Evolutionary conservation across 192 early-diverging fungal genomes (phyloP), one percentile per base, ranked within the genome.

Genomic region (Dispira simplex): DNA sequence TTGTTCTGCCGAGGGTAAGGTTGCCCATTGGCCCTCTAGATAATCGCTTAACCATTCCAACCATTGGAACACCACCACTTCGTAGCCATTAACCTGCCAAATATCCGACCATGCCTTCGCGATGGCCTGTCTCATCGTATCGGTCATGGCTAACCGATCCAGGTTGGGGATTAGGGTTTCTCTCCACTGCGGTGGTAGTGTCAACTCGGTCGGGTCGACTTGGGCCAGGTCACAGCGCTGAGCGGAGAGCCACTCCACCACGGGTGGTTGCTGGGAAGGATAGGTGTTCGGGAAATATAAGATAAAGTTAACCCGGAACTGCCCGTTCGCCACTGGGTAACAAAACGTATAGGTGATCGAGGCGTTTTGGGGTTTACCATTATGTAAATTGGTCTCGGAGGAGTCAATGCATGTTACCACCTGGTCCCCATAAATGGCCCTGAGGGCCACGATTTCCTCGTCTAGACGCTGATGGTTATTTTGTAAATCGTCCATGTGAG

Each of bases 371-470:
- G 32, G 32, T 45, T 45, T 4, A 46, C 26, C 65, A 54, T 66
- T 51, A 3, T 62, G 48, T 18, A 46, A 27, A 47, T 25, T 13
- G 13, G 44, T 32, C 0, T 47, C 18, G 56, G 26, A 26, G 32
- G 23, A 18, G 32, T 39, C 32, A 4, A 39, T 39, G 20, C 28
- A 72, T 66, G 1, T 8, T 18, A 78, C 62, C 43, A 73, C 64
- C 9, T 51, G 53, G 21, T 69, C 71, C 10, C 77, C 77, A 32
- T 69, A 75, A 66, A 78, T 78, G 11, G 77, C 73, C 57, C 69
- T 51, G 44, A 78, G 49, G 11, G 73, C 73, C 49, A 70, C 21
- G n/a, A 75, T 67, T 58, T 78, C 77, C 49, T 78, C 77, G 63
- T 67, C 66, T 46, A 73, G 77, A 0, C 73, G 71, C 44, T 71